A percentile compares a stretch with the other conserved stretches of the same genome.
These are phyloP conservation scores for Protoeuglena noctilucae DNA, from an alignment of 139 green algal genomes.

Conservation along the genomic window DNA sequence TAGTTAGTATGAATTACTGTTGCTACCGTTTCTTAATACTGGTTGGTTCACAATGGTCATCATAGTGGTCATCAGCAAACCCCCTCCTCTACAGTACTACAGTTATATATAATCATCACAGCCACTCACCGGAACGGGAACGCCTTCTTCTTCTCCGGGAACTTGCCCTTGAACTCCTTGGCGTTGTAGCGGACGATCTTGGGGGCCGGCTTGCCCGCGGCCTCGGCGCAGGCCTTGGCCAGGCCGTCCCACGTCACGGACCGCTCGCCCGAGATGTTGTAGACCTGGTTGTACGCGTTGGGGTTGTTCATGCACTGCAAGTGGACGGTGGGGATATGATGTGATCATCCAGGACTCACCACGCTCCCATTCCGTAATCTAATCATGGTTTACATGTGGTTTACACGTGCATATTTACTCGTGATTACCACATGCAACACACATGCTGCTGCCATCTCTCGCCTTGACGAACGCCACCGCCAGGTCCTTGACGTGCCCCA, in stretches of 20 bases:
- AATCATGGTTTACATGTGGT: not conserved
- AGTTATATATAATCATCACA: too few species aligned
- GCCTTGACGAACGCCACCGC: conserved; percentile 67
- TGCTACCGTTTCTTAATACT: too few species aligned
- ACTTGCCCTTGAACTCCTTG: conserved; percentile 95
- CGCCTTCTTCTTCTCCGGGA: conserved; percentile 67
- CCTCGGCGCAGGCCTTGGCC: conserved; percentile 77
- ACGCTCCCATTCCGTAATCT: not conserved
- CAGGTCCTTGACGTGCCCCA: conserved; percentile 80
- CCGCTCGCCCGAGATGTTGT: conserved; percentile 54
- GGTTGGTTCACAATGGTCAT: too few species aligned
- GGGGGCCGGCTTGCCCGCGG: conserved; percentile 59
- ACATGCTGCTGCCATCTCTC: too few species aligned
- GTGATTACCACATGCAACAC: not conserved
- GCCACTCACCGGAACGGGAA: conserved; percentile 95
- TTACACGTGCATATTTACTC: not conserved
- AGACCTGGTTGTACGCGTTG: conserved; percentile 44
- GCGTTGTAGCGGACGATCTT: conserved; percentile 87
- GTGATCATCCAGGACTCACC: too few species aligned
- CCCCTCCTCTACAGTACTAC: too few species aligned
- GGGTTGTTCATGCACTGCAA: conserved; percentile 57
- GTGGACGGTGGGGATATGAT: not conserved
- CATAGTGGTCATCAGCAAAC: too few species aligned
- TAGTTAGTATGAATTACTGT: too few species aligned
- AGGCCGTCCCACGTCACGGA: conserved; percentile 93